Conservation (phyloP, 1,139 yeast species). For the Suhomyces ambrosiae region DNA sequence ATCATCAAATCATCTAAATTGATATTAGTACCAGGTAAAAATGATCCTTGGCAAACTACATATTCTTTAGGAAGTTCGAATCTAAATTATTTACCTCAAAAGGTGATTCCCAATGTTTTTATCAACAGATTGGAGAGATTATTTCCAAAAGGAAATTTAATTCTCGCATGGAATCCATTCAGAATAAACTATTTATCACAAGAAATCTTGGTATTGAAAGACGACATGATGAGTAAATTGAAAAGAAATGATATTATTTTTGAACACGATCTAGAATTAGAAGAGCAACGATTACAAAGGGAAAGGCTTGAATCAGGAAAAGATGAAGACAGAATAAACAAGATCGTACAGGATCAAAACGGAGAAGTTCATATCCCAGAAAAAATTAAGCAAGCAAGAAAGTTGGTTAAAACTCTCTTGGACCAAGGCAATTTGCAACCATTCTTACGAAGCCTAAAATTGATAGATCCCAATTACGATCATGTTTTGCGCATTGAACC, state of each 20-base stretch:
- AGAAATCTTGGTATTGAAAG: conserved; percentile 75
- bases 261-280: conserved; percentile 43
- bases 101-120: conserved; percentile 69
- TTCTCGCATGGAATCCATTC: conserved; percentile 73
- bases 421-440: conserved; percentile 92
- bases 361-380: conserved; percentile 17
- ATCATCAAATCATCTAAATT: conserved; percentile 45
- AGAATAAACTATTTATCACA: conserved; percentile 79
- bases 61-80: conserved; percentile 65
- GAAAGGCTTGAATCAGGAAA: conserved; percentile 18
- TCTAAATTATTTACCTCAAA: conserved; percentile 67
- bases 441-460: conserved; percentile 59
- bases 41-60: conserved; percentile 91
- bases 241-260: conserved; percentile 68
- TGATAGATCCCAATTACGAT: conserved; percentile 71
- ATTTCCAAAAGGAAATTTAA: conserved; percentile 57
- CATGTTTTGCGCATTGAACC: conserved; percentile 73
- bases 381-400: conserved; percentile 63
- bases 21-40: conserved; percentile 80
- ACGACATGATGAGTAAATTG: conserved; percentile 69
- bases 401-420: conserved; percentile 72
- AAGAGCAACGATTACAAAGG: conserved; percentile 25
- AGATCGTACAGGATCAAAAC: conserved; percentile 16
- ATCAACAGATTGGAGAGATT: conserved; percentile 65
- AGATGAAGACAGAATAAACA: conserved; percentile 16